Evolutionary conservation across 2,329 filamentous ascomycete species (phyloP).

Genomic region (Rhinocladiella mackenziei): DNA sequence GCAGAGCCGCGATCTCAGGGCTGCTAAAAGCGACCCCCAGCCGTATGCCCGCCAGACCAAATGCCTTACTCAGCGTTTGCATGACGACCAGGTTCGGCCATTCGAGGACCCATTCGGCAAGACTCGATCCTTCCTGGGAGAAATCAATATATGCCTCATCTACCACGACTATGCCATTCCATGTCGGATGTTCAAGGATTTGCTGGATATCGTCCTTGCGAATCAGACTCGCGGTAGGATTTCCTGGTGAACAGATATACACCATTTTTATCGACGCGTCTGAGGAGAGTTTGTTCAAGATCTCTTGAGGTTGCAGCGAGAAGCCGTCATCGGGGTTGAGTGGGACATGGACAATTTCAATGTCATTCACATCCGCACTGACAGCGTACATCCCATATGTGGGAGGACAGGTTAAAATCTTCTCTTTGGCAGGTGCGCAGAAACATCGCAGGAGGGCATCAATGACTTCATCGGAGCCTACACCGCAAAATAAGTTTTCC

Average conservation of each 20-base stretch:
- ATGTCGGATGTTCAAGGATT: conserved; percentile 78
- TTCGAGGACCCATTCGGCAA: conserved; percentile 87
- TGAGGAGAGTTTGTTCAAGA: conserved; percentile 62
- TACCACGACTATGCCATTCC: conserved; percentile 90
- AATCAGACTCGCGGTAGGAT: conserved; percentile 80
- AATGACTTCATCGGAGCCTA: conserved; percentile 95
- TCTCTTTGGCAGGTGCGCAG: conserved; percentile 80
- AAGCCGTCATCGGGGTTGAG: conserved; percentile 70
- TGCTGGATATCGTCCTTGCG: conserved; percentile 67
- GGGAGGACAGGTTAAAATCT: conserved; percentile 89
- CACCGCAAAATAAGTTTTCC: conserved; percentile 86
- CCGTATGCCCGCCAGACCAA: conserved; percentile 89
- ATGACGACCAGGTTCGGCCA: conserved; percentile 96
- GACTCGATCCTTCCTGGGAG: conserved; percentile 68
- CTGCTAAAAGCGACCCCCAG: conserved; percentile 81
- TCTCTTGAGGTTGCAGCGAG: conserved; percentile 64
- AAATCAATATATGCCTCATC: conserved; percentile 99
- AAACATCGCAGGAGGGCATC: conserved; percentile 92
- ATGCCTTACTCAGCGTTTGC: conserved; percentile 98
- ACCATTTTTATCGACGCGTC: conserved; percentile 73
- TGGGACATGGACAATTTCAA: conserved; percentile 80
- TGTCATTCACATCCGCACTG: conserved; percentile 89
- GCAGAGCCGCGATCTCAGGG: conserved; percentile 66
- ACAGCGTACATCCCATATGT: conserved; percentile 99
- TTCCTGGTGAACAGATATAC: conserved; percentile 92